Evolutionary conservation across 371 early-diverging fungal species (phyloP).

Genomic region (Actinomucor elegans): DNA sequence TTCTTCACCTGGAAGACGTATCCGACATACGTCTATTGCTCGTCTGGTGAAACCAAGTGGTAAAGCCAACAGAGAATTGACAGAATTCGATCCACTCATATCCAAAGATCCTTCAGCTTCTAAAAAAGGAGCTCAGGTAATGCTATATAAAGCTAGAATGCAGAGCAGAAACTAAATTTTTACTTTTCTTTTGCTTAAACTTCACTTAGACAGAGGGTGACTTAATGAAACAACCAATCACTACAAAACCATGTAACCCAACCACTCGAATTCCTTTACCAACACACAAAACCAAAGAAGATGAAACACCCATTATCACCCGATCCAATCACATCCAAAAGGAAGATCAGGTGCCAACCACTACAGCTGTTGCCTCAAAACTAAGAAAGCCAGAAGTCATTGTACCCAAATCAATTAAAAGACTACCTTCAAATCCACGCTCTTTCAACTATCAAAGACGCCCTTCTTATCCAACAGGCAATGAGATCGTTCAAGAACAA

Average conservation of each 20-base stretch:
- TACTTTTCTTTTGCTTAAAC: not conserved
- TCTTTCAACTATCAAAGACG: not conserved
- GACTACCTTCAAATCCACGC: not conserved
- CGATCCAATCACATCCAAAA: not conserved
- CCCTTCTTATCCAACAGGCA: conserved; percentile 9
- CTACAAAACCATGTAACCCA: not conserved
- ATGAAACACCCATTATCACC: conserved; percentile 7
- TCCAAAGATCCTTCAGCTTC: not conserved
- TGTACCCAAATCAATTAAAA: conserved; percentile 16
- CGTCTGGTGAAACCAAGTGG: conserved; percentile 13
- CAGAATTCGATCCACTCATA: conserved; percentile 27
- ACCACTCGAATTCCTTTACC: conserved; percentile 12
- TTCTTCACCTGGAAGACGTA: conserved; percentile 20
- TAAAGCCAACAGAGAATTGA: conserved; percentile 21
- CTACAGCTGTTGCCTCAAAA: conserved; percentile 6
- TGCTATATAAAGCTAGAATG: not conserved
- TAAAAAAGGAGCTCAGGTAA: conserved; percentile 17
- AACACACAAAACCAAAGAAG: not conserved
- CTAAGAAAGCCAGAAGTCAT: conserved; percentile 20
- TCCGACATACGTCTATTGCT: conserved; percentile 17
- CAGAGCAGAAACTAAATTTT: not conserved
- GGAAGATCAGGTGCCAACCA: conserved; percentile 10
- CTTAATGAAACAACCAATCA: conserved; percentile 4
- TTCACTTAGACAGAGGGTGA: not conserved
- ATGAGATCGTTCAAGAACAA: conserved; percentile 29